Percentiles rank a stretch among this genome's conserved stretches.
These are phyloP conservation scores for Sinapis alba DNA, from an alignment of 441 rosid species.

Conservation along the genomic window DNA sequence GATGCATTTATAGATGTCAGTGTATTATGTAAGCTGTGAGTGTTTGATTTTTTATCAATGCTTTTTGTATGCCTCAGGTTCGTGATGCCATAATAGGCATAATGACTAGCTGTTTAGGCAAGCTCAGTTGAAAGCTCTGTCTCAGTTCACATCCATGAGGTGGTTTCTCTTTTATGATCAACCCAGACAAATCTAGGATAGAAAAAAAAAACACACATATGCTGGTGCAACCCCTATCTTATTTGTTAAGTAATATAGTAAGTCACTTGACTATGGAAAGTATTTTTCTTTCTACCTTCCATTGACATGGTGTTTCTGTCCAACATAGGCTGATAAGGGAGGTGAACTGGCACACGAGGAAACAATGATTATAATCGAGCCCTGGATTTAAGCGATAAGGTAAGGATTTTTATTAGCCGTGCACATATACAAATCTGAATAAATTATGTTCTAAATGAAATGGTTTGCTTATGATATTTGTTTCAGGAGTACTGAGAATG, in stretches of 20 bases:
- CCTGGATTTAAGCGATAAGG: constrained; percentile 72
- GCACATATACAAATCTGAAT: background rate
- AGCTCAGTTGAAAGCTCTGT: too few relatives aligned
- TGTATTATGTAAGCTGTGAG: too few relatives aligned
- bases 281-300: constrained; percentile 30
- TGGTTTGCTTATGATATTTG: background rate
- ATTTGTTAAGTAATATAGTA: constrained; percentile 4
- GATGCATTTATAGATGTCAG: too few relatives aligned
- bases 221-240: background rate
- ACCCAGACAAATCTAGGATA: too few relatives aligned
- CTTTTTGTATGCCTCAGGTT: too few relatives aligned
- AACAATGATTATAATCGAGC: constrained; percentile 75
- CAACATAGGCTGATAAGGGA: constrained; percentile 69
- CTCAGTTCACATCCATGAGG: too few relatives aligned
- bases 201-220: background rate
- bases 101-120: too few relatives aligned
- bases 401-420: constrained; percentile 22
- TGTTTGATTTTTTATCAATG: too few relatives aligned
- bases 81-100: too few relatives aligned
- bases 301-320: constrained; percentile 34
- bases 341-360: constrained; percentile 82
- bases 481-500: background rate
- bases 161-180: too few relatives aligned
- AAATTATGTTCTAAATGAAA: background rate
- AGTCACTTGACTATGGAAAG: constrained; percentile 17